phyloP scores from a whole-genome alignment of 2,329 filamentous ascomycete genomes.

The Aspergillus fumigatus region DNA sequence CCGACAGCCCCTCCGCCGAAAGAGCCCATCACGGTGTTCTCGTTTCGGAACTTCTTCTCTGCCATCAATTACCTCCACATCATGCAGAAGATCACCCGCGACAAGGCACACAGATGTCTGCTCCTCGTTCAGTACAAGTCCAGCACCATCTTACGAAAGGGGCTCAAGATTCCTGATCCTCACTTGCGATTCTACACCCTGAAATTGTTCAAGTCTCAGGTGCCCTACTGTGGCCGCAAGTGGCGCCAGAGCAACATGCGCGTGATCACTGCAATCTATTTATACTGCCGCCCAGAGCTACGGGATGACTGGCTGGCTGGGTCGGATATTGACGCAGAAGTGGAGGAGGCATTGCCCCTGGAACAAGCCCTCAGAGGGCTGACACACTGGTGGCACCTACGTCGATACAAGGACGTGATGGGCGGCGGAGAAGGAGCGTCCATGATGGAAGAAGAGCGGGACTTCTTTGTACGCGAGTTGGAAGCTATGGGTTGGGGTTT shows the following conservation, averaged over 20 bases:
- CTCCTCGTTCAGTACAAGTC: slow-evolving; percentile 95
- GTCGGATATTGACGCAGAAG: slow-evolving; percentile 85
- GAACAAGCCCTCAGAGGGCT: slow-evolving; percentile 86
- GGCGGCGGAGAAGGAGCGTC: slow-evolving; percentile 44
- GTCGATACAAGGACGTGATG: slow-evolving; percentile 76
- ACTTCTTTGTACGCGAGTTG: slow-evolving; percentile 74
- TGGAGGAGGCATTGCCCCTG: slow-evolving; percentile 85
- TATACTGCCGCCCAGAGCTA: slow-evolving; percentile 87
- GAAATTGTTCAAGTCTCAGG: slow-evolving; percentile 97
- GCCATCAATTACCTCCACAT: slow-evolving; percentile 92
- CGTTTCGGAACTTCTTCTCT: slow-evolving; percentile 90
- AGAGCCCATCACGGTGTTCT: slow-evolving; percentile 78
- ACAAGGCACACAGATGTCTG: slow-evolving; percentile 91
- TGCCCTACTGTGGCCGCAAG: slow-evolving; percentile 95
- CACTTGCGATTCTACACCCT: slow-evolving; percentile 88
- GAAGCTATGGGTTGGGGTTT: slow-evolving; percentile 61
- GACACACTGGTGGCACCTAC: slow-evolving; percentile 91
- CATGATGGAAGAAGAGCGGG: slow-evolving; percentile 66
- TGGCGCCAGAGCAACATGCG: slow-evolving; percentile 99
- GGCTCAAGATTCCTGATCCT: slow-evolving; percentile 83
- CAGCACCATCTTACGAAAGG: slow-evolving; percentile 84
- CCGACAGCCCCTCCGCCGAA: slow-evolving; percentile 64
- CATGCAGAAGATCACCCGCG: slow-evolving; percentile 95
- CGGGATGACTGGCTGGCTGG: slow-evolving; percentile 91
- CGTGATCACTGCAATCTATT: slow-evolving; percentile 93